A percentile compares a stretch with the other conserved stretches of the same genome.
Evolutionary conservation across 2,329 filamentous ascomycete species (phyloP).

Genomic region (Penicillium thymicola): DNA sequence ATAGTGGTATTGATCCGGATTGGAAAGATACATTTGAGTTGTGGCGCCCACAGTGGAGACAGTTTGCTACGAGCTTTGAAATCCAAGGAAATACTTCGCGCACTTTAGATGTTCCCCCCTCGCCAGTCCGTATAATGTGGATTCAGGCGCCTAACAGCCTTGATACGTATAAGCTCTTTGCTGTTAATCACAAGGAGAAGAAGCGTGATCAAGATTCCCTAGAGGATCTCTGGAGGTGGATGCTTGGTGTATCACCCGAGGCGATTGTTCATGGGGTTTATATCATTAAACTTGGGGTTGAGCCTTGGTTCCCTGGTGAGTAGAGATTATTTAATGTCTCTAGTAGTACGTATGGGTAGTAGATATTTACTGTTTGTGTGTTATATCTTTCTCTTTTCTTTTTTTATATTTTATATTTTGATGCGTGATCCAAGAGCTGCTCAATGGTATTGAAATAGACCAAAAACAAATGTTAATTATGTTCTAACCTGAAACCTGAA

Average conservation of each 20-base stretch:
- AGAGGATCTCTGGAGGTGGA: background rate
- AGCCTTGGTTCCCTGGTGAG: constrained; percentile 2
- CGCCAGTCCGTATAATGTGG: background rate
- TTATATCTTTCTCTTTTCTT: background rate
- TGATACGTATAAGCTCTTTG: background rate
- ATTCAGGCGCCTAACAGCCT: background rate
- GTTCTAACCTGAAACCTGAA: too few species aligned
- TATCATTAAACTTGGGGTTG: background rate
- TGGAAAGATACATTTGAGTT: background rate
- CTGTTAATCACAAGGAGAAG: background rate
- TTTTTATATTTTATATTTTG: background rate
- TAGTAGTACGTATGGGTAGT: background rate
- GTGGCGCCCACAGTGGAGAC: background rate
- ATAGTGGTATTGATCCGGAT: background rate
- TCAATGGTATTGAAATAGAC: background rate
- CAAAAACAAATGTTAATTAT: background rate
- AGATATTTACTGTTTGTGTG: background rate
- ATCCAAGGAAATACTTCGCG: background rate
- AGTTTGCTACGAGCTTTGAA: background rate
- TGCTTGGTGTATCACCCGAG: background rate
- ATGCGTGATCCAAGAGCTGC: background rate
- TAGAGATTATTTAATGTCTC: background rate
- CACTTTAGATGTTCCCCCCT: background rate
- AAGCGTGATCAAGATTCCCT: background rate
- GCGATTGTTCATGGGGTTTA: background rate